Evolutionary conservation across 306 rosid genomes (phyloP), one percentile per base, ranked within the genome.

Genomic region (Sophora flavescens): DNA sequence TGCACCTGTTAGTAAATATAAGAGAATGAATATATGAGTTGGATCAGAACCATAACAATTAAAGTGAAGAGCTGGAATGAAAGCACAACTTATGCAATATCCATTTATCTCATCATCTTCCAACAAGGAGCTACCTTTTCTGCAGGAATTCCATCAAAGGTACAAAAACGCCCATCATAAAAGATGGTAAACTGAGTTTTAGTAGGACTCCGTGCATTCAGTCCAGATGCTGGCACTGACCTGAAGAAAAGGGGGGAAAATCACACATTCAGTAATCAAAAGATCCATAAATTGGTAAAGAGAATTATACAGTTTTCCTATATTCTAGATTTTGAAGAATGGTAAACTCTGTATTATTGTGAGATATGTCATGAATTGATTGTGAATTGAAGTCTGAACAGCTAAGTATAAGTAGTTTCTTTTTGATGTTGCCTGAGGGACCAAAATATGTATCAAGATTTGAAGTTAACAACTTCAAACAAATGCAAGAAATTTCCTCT

Each of bases 101-200:
- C 17, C 39, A 68, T 58, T 26, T 41, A 45, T 63, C 6, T 17
- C 41, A 52, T 30, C 6, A 28, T 45, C 36, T 76, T 77, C 56
- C 36, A 59, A 35, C 13, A 50, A 41, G 15, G 53, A 36, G 6
- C 53, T 75, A 87, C 96, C 89, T 89, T 91, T 42, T 84, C 89
- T 66, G 86, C 88, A 64, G 93, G 85, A 64, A 91, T 78, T 70
- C 88, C 89, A 44, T 91, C 88, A 77, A 84, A 91, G 77, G 83
- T 80, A 56, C 68, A 82, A 54, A 89, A 84, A 1, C 82, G 86
- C 72, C 96, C 96, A 7, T 86, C 85, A 28, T 80, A 91, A 69
- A 80, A 70, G 69, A 91, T 87, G 70, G 86, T 83, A 52, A 91
- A 89, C 76, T 80, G 86, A 79, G 76, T 72, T 22, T 75, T 45